Evolutionary conservation across 1,139 yeast species (phyloP).

Genomic region (Magnusiomyces suaveolens): DNA sequence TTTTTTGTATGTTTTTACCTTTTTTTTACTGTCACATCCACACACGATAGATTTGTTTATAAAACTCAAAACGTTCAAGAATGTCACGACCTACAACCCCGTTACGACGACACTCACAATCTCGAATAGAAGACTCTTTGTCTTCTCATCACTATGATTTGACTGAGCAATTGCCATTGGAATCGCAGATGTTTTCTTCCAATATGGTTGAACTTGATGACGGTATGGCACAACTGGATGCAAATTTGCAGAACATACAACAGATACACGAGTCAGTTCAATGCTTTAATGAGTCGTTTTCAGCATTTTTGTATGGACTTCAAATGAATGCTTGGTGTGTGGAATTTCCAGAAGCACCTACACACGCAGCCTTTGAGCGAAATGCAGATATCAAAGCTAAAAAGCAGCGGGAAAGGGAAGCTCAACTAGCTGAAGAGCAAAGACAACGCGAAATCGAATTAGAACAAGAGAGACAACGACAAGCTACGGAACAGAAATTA

Average conservation of each 20-base stretch:
- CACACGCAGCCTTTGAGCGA: constrained; percentile 23
- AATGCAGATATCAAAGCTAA: constrained; percentile 14
- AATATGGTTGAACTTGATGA: constrained; percentile 38
- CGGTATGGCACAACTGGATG: constrained; percentile 44
- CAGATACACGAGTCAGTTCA: constrained; percentile 43
- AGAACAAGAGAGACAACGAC: not conserved
- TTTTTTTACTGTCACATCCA: not conserved
- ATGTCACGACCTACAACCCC: constrained; percentile 14
- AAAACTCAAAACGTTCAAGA: not conserved
- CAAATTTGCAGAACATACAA: constrained; percentile 42
- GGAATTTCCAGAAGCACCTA: constrained; percentile 45
- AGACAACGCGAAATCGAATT: not conserved
- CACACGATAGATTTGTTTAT: not conserved
- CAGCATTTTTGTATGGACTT: constrained; percentile 53
- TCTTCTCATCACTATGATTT: constrained; percentile 2
- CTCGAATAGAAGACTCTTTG: constrained; percentile 4
- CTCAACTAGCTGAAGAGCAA: not conserved
- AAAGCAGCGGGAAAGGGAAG: not conserved
- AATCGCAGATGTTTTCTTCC: constrained; percentile 3
- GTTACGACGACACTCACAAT: constrained; percentile 10
- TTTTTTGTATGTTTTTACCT: not conserved
- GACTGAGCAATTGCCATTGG: constrained; percentile 1
- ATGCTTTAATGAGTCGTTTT: constrained; percentile 54
- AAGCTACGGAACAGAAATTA: not conserved
- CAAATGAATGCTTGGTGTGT: constrained; percentile 64